Evolutionary conservation across 192 early-diverging fungal genomes (phyloP).

Genomic region (Neocallimastix lanati): DNA sequence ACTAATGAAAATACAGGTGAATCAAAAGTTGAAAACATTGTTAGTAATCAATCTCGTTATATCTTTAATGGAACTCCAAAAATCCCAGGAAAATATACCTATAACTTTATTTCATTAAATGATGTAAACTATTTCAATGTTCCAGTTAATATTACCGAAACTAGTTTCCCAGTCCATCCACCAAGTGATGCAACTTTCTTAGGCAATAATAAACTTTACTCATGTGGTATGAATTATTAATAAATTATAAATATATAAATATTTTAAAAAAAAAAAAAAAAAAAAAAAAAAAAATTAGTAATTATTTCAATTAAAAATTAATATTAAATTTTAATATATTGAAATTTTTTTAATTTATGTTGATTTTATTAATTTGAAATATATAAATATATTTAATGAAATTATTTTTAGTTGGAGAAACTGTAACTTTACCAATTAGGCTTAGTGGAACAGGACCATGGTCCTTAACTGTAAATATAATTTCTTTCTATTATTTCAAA

Average conservation of each 20-base stretch:
- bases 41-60: not conserved
- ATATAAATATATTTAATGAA: not conserved
- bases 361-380: too few relatives aligned
- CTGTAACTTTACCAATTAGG: not conserved
- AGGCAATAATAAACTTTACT: not conserved
- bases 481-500: not conserved
- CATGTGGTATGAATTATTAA: not conserved
- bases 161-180: not conserved
- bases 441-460: not conserved
- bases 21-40: not conserved
- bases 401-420: not conserved
- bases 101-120: not conserved
- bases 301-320: too few relatives aligned
- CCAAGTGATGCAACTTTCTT: not conserved
- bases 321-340: not conserved
- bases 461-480: not conserved
- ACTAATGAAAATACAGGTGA: not conserved
- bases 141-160: not conserved
- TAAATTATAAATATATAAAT: too few relatives aligned
- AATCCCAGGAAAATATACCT: not conserved
- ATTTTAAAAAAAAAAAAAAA: not conserved
- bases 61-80: not conserved
- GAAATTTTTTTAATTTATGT: too few relatives aligned
- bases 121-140: not conserved
- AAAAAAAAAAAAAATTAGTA: not conserved